Evolutionary conservation across 768 basidiomycete species (phyloP), one percentile per base, ranked within the genome.

Genomic region (Boletus pseudo-olivaceus): DNA sequence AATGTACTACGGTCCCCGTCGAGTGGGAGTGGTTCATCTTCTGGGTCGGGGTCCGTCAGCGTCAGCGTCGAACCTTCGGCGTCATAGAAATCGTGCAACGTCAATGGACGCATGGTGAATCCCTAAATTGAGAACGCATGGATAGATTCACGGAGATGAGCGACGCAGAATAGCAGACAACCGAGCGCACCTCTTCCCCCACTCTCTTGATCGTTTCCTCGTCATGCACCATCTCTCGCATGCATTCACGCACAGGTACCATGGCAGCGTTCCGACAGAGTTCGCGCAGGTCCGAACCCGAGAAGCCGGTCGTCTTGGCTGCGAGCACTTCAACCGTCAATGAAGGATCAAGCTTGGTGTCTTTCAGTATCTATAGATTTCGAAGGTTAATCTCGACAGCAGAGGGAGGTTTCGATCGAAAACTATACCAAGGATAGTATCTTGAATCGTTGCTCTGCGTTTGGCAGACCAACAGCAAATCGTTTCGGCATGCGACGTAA

Each of bases 401-500:
- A 4, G 6, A 9, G 9, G 20, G n/a, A 43, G 3, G 20, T 10
- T 32, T 30, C 10, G 9, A 47, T 33, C 2, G 11, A 26, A 17
- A 26, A 14, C 68, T 80, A 48, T 61, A 94, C 93, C 55, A 98
- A 74, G 0, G 73, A 72, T 19, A 99, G 79, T 56, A 98, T 98
- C 69, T 89, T 93, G 49, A 83, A 73, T 32, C 97, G 80, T 60
- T 98, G 94, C 4, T 84, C 79, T 7, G 71, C 67, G 53, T 89
- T 83, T 4, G 97, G 97, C 15, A 98, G 76, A 6, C 82, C 77
- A 53, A 99, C 81, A 1, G 89, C 81, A 68, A 98, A 98, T 11
- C 94, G 90, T 70, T 96, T 98, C 1, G 97, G 97, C 93, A 99
- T 94, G n/a, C 95, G 87, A n/a, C 90, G 81, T 23, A 93, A 75